Evolutionary conservation across 73 alveolate species (phyloP).

Genomic region (Diophrys sp.): DNA sequence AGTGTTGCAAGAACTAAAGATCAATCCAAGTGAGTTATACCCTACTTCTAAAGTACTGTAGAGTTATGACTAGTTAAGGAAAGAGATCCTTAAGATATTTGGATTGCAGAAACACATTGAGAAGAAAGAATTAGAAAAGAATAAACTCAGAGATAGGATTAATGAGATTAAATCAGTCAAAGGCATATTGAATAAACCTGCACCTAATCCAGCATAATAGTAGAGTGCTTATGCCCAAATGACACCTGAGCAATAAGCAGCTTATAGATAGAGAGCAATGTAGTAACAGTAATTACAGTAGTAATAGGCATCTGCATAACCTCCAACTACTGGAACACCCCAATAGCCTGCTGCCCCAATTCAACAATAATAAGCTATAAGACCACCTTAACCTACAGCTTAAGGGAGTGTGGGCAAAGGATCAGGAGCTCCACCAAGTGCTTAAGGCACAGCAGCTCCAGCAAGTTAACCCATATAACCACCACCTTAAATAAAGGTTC

Average conservation of each 20-base stretch:
- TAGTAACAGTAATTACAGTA: neutral
- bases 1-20: slow-evolving; percentile 69
- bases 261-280: neutral
- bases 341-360: too few relatives aligned
- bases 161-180: slow-evolving; percentile 56
- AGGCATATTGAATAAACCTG: neutral
- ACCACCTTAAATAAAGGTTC: neutral
- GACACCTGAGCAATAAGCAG: neutral
- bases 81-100: slow-evolving; percentile 77
- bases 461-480: neutral
- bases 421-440: neutral
- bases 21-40: slow-evolving; percentile 68
- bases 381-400: too few relatives aligned
- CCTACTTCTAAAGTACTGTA: slow-evolving; percentile 83
- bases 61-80: slow-evolving; percentile 75
- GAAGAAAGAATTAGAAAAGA: slow-evolving; percentile 82
- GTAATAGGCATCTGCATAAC: neutral
- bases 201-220: slow-evolving; percentile 17
- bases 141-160: slow-evolving; percentile 51
- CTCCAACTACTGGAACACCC: too few relatives aligned
- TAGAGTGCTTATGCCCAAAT: neutral
- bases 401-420: too few relatives aligned
- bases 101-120: slow-evolving; percentile 79
- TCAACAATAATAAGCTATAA: too few relatives aligned
- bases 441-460: neutral